Percentiles rank a stretch among this genome's conserved stretches.
These are phyloP conservation scores for Trichoderma oligosporum DNA, from an alignment of 2,329 filamentous ascomycete species.

Conservation along the genomic window DNA sequence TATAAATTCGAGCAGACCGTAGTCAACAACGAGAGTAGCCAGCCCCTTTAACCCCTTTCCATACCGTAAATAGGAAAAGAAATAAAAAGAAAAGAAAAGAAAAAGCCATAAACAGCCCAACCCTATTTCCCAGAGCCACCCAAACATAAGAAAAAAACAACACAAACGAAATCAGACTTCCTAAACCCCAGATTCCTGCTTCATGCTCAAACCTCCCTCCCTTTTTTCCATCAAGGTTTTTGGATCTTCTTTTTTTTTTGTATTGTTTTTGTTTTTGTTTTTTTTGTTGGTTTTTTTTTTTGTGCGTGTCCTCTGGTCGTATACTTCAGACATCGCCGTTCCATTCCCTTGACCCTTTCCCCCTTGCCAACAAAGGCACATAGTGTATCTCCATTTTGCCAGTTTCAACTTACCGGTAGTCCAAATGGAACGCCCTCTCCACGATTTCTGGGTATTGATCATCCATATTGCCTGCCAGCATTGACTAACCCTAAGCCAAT, in stretches of 20 bases:
- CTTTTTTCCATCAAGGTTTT: not conserved
- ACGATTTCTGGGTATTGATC: constrained; percentile 1
- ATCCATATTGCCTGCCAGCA: constrained; percentile 3
- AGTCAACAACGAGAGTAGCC: constrained; percentile 1
- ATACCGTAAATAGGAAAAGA: not conserved
- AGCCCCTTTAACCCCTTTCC: not conserved
- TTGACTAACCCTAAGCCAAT: not conserved
- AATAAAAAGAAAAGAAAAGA: not conserved
- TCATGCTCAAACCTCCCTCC: not conserved
- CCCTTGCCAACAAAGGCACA: not conserved
- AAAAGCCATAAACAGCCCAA: constrained; percentile 1
- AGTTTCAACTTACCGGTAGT: not conserved
- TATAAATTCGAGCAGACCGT: constrained; percentile 14
- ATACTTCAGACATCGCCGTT: not conserved
- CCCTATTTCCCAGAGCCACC: constrained; percentile 15
- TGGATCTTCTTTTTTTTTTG: not conserved
- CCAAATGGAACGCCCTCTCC: constrained; percentile 16
- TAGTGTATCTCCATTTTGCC: not conserved
- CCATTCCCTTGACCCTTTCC: not conserved
- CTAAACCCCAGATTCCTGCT: not conserved
- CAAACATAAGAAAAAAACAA: constrained; percentile 2
- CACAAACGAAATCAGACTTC: constrained; percentile 1
- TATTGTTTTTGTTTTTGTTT: not conserved
- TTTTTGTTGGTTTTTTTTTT: not conserved
- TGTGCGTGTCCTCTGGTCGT: not conserved